A percentile compares a stretch with the other conserved stretches of the same genome.
These are phyloP conservation scores for Cystofilobasidium ferigula DNA, from an alignment of 768 basidiomycete species.

Conservation along the genomic window DNA sequence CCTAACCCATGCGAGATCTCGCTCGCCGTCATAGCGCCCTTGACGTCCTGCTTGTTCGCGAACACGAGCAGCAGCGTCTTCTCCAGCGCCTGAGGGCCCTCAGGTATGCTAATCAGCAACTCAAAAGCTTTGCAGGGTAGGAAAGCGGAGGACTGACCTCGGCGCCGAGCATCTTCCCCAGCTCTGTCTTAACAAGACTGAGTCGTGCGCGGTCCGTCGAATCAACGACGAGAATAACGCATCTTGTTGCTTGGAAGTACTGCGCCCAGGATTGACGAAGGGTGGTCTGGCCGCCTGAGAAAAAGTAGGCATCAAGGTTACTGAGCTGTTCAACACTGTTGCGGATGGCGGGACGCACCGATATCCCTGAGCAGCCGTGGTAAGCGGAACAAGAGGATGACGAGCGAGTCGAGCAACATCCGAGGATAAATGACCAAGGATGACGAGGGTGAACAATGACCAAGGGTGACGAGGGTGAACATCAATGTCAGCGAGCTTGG, in stretches of 20 bases:
- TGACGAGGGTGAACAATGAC: too few species aligned
- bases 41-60: conserved; percentile 12
- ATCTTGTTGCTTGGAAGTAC: conserved; percentile 4
- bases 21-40: neutral
- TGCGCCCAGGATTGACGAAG: conserved; percentile 18
- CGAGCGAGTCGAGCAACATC: too few species aligned
- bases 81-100: neutral
- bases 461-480: too few species aligned
- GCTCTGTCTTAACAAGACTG: conserved; percentile 15
- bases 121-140: too few species aligned
- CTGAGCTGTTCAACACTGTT: too few species aligned
- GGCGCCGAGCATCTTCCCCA: conserved; percentile 15
- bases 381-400: neutral
- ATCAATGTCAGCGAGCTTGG: too few species aligned
- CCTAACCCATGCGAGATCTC: conserved; percentile 2
- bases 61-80: neutral
- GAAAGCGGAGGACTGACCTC: conserved; percentile 4
- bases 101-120: neutral
- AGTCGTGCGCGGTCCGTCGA: conserved; percentile 24
- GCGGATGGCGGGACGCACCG: neutral
- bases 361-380: neutral
- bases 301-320: neutral
- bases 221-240: conserved; percentile 23
- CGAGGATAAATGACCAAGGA: too few species aligned
- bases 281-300: conserved; percentile 19